phyloP scores from a whole-genome alignment of 139 green algal species.

The Mesotaenium endlicherianum region DNA sequence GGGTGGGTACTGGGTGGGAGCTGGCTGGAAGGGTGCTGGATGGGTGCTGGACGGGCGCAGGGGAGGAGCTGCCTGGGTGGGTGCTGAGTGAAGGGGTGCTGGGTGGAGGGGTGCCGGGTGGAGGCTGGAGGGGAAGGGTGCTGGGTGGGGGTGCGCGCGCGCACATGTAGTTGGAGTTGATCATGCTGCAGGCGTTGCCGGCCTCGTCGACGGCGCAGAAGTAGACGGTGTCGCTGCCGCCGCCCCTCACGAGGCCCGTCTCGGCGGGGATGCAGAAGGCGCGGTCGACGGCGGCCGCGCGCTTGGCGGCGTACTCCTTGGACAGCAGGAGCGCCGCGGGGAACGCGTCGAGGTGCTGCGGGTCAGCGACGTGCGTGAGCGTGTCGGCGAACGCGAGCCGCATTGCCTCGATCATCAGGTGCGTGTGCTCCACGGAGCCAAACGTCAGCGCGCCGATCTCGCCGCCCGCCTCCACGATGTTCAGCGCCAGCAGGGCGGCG shows the following conservation, averaged over 20 bases:
- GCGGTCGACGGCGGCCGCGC: constrained; percentile 18
- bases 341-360: constrained; percentile 33
- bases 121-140: too few species aligned
- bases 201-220: constrained; percentile 67
- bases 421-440: constrained; percentile 53
- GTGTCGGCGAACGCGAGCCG: constrained; percentile 67
- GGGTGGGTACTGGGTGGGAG: neutral
- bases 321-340: constrained; percentile 49
- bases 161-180: constrained; percentile 72
- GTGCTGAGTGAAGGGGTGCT: too few species aligned
- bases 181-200: constrained; percentile 72
- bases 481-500: constrained; percentile 67
- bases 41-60: too few species aligned
- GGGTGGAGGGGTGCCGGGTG: too few species aligned
- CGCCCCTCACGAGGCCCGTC: neutral
- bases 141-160: too few species aligned
- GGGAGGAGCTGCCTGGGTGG: neutral
- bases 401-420: constrained; percentile 64
- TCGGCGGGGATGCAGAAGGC: neutral
- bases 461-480: constrained; percentile 59
- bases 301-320: constrained; percentile 49
- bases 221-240: constrained; percentile 66
- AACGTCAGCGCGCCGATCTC: constrained; percentile 2
- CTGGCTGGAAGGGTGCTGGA: neutral
- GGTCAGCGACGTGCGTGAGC: constrained; percentile 61